These are phyloP conservation scores for Staphylotrichum tortipilum DNA, from an alignment of 495 filamentous ascomycete genomes.

Conservation along the genomic window DNA sequence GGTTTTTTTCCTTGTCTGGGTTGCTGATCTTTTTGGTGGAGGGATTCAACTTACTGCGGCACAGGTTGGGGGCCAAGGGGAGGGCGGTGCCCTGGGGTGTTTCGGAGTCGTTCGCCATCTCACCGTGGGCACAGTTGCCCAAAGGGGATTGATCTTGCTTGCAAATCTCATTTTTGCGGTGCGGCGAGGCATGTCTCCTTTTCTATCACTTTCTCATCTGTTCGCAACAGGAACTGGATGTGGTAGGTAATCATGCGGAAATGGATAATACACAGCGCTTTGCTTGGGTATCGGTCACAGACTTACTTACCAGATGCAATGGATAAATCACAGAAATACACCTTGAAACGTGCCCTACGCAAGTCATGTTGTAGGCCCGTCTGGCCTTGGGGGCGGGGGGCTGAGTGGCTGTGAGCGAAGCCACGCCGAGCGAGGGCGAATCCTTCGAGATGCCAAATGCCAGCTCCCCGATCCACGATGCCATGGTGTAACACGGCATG, in stretches of 20 bases:
- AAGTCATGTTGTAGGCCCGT: too few relatives aligned
- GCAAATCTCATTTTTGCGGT: not conserved
- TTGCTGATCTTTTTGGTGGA: not conserved
- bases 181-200: not conserved
- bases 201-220: too few relatives aligned
- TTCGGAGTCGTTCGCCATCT: not conserved
- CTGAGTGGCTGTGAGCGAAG: not conserved
- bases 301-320: too few relatives aligned
- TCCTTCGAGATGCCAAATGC: conserved; percentile 1
- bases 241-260: too few relatives aligned
- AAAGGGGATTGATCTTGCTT: not conserved
- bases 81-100: not conserved
- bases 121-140: not conserved
- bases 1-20: not conserved
- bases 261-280: too few relatives aligned
- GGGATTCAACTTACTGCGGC: not conserved
- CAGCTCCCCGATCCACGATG: not conserved
- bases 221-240: not conserved
- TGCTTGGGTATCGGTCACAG: too few relatives aligned
- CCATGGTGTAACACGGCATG: not conserved
- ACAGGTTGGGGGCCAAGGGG: not conserved
- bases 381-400: too few relatives aligned
- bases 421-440: not conserved
- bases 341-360: too few relatives aligned
- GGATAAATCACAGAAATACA: too few relatives aligned